Conservation (phyloP, 2,329 filamentous ascomycete species). For the Mariannaea elegans region DNA sequence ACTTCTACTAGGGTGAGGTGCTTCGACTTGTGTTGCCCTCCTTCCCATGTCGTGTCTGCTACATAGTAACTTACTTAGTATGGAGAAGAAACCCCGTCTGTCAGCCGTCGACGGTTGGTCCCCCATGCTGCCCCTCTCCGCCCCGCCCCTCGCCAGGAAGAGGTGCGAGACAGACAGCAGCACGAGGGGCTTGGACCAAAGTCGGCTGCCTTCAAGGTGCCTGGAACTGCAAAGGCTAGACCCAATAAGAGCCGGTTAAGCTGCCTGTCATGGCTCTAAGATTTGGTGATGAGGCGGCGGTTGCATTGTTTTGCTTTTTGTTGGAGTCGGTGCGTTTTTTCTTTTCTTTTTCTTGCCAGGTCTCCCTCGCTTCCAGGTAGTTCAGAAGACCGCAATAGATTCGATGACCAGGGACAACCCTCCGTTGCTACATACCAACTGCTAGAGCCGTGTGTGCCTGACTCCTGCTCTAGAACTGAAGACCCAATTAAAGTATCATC, state of each 20-base stretch:
- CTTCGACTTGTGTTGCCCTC: neutral
- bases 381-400: neutral
- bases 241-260: neutral
- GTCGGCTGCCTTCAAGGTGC: constrained; percentile 20
- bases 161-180: constrained; percentile 11
- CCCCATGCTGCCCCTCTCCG: constrained; percentile 28
- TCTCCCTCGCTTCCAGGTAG: constrained; percentile 8
- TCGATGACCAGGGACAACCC: neutral
- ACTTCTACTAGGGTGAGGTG: neutral
- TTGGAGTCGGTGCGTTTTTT: neutral
- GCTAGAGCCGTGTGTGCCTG: neutral
- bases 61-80: too few species aligned
- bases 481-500: constrained; percentile 11
- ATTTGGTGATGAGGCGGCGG: neutral
- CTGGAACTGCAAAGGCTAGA: neutral
- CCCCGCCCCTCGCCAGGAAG: constrained; percentile 28
- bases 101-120: constrained; percentile 5
- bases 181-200: constrained; percentile 15
- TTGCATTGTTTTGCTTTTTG: constrained; percentile 15
- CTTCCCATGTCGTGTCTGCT: neutral
- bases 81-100: neutral
- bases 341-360: neutral
- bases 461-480: neutral
- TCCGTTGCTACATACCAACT: neutral
- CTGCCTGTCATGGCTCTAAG: constrained; percentile 1